Evolutionary conservation across 108 stramenopile species (phyloP), one percentile per base, ranked within the genome.

Genomic region (Asterionellopsis glacialis): DNA sequence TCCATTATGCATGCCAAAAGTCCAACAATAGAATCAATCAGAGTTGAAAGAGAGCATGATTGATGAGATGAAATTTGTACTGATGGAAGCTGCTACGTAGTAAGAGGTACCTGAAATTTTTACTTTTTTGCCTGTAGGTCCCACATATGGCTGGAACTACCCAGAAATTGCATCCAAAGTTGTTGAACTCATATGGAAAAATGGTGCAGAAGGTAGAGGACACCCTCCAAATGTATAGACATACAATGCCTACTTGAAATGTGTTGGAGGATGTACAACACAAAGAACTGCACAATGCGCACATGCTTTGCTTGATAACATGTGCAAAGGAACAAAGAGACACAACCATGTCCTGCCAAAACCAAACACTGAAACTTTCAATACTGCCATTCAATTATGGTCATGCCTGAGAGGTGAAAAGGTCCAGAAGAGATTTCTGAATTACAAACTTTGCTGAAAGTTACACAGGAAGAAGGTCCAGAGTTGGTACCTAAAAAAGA

Each of bases 341-440:
- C 7, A 33, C 7, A 7, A 33, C 7, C 33, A 7, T 5, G 33
- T 33, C 7, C 9, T 27, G 12, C 41, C 60, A n/a, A n/a, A 14
- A 10, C 80, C 80, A 16, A 64, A 84, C 69, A 67, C 76, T n/a
- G 74, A 78, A 47, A 67, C 78, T 23, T 81, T 74, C 55, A 81
- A 83, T 61, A 62, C 67, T 24, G 77, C 85, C 18, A 75, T 87
- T 45, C 60, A 65, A 43, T 53, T 84, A 15, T 84, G 75, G 74
- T 75, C 87, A 9, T 45, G 71, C 18, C 59, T 67, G 11, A 73
- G 74, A 15, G 63, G 73, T 10, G 47, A 41, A 23, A 55, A 73
- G 11, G 44, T 64, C 10, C 45, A 72, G 47, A 52, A 38, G 55
- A 76, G 27, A 45, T 71, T 9, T 70, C 77, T 41, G 59, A 57